phyloP scores from a whole-genome alignment of 2,329 filamentous ascomycete genomes.

The Cytospora piceicola region DNA sequence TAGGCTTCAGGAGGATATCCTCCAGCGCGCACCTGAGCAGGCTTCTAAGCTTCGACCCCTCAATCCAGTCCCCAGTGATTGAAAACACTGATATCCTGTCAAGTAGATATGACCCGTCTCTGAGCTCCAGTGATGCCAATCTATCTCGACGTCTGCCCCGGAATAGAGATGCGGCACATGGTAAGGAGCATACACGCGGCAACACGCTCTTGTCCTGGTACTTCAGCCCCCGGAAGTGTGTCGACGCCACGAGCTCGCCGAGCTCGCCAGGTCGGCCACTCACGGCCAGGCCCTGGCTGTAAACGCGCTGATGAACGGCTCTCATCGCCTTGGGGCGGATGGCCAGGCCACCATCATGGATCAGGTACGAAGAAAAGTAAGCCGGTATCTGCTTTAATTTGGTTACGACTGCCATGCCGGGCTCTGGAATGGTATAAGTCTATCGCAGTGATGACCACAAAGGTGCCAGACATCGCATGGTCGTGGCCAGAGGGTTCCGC shows the following conservation, averaged over 20 bases:
- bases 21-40: not conserved
- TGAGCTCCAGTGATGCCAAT: not conserved
- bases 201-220: not conserved
- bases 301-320: not conserved
- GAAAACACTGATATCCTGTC: not conserved
- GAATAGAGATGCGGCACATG: not conserved
- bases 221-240: not conserved
- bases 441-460: too few relatives aligned
- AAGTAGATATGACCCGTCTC: not conserved
- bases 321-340: constrained; percentile 43
- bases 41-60: not conserved
- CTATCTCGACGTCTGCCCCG: not conserved
- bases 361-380: constrained; percentile 67
- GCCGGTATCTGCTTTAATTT: constrained; percentile 32
- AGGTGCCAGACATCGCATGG: too few relatives aligned
- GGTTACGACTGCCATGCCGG: too few relatives aligned
- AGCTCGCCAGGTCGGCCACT: not conserved
- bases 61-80: not conserved
- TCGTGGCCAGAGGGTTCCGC: too few relatives aligned
- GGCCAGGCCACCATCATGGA: constrained; percentile 58
- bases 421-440: too few relatives aligned
- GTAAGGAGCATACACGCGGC: not conserved
- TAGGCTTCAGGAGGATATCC: not conserved
- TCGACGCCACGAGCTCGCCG: not conserved
- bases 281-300: not conserved